A percentile compares a stretch with the other conserved stretches of the same genome.
These are phyloP conservation scores for Tephrocybe sp. DNA, from an alignment of 768 basidiomycete genomes.

Conservation along the genomic window DNA sequence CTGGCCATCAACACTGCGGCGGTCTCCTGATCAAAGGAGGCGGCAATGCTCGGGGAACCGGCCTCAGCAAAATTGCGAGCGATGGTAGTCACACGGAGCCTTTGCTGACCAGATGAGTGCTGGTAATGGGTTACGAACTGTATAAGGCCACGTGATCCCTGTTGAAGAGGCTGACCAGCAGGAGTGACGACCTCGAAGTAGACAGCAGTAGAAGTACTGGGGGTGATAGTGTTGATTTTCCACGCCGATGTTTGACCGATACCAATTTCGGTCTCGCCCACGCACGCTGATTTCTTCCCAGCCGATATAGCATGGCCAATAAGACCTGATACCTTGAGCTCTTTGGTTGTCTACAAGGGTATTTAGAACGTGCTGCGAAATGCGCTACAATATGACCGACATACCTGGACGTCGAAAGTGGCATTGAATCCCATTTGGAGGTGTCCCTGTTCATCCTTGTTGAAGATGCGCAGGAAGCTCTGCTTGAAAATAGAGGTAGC, in stretches of 20 bases:
- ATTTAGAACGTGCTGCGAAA: neutral
- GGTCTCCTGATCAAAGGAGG: conserved; percentile 97
- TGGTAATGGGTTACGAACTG: conserved; percentile 99
- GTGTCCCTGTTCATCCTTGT: conserved; percentile 89
- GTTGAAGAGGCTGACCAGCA: conserved; percentile 88
- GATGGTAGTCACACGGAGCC: conserved; percentile 96
- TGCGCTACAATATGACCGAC: conserved; percentile 5
- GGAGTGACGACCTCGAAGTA: conserved; percentile 99
- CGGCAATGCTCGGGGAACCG: conserved; percentile 90
- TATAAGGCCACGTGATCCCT: conserved; percentile 89
- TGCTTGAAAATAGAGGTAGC: conserved; percentile 99
- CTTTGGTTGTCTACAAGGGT: conserved; percentile 84
- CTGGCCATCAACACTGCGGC: conserved; percentile 98
- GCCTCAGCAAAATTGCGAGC: conserved; percentile 98
- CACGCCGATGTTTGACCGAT: conserved; percentile 98
- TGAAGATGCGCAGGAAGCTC: conserved; percentile 90
- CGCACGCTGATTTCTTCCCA: conserved; percentile 94
- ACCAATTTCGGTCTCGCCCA: conserved; percentile 99
- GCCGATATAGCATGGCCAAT: conserved; percentile 98
- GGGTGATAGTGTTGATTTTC: conserved; percentile 92
- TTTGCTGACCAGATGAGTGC: conserved; percentile 92
- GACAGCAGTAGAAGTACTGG: conserved; percentile 84
- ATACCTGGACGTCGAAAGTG: conserved; percentile 94
- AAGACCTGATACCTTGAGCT: conserved; percentile 95
- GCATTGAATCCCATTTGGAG: conserved; percentile 99